Evolutionary conservation across 225 moss, liverwort and hornwort species (phyloP).

Genomic region (Takakia lepidozioides): DNA sequence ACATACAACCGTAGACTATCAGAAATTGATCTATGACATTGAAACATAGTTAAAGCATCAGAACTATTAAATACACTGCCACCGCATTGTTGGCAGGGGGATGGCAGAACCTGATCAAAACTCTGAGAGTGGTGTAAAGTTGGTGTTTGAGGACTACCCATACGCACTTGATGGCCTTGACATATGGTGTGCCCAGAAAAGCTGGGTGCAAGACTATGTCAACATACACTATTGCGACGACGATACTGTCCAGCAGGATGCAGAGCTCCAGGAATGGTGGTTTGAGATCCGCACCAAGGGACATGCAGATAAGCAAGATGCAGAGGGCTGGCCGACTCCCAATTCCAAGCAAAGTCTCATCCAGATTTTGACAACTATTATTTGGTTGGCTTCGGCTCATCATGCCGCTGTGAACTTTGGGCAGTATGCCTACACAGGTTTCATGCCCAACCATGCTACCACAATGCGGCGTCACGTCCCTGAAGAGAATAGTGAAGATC

Average conservation of each 20-base stretch:
- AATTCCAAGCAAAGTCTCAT: slow-evolving; percentile 26
- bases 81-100: too few relatives aligned
- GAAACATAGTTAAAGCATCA: too few relatives aligned
- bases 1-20: slow-evolving; percentile 47
- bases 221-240: slow-evolving; percentile 31
- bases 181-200: too few relatives aligned
- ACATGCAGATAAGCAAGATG: slow-evolving; percentile 24
- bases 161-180: slow-evolving; percentile 45
- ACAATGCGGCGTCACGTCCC: neutral
- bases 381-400: too few relatives aligned
- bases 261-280: too few relatives aligned
- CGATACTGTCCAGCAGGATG: slow-evolving; percentile 4
- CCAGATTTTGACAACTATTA: too few relatives aligned
- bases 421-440: neutral
- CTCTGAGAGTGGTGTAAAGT: slow-evolving; percentile 30
- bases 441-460: slow-evolving; percentile 2
- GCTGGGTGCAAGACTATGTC: too few relatives aligned
- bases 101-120: slow-evolving; percentile 14
- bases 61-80: too few relatives aligned
- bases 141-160: slow-evolving; percentile 40
- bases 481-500: neutral
- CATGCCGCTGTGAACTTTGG: too few relatives aligned
- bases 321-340: slow-evolving; percentile 21
- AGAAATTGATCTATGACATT: too few relatives aligned
- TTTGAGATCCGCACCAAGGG: too few relatives aligned